Percentiles rank a stretch among this genome's conserved stretches.
phyloP scores from a whole-genome alignment of 140 eudicot genomes.

The Stevia rebaudiana region DNA sequence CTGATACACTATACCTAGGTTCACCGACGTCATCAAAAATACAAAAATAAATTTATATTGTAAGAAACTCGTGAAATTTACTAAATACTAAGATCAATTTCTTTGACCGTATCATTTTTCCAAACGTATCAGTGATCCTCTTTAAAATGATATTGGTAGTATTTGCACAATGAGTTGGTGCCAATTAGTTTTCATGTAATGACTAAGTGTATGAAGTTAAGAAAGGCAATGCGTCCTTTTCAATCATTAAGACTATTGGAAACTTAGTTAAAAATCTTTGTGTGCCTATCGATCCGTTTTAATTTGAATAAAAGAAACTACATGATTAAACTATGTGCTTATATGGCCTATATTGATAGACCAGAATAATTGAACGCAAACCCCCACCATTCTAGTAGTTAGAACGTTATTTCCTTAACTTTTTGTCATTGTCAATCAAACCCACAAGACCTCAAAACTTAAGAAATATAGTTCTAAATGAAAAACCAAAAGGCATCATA shows the following conservation, averaged over 20 bases:
- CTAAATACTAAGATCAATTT: no score
- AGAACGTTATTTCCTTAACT: conserved; percentile 20
- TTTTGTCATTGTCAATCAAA: conserved; percentile 35
- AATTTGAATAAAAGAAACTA: background rate
- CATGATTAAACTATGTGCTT: conserved; percentile 12
- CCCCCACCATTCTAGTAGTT: conserved; percentile 18
- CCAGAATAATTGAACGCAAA: conserved; percentile 1
- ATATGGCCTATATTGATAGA: background rate
- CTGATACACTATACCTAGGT: no score
- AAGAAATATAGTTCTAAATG: conserved; percentile 14
- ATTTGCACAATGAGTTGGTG: background rate
- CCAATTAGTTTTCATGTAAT: background rate
- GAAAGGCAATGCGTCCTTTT: background rate
- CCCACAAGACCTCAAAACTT: conserved; percentile 17
- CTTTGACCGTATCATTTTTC: background rate
- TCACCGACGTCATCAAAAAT: no score
- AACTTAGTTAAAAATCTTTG: background rate
- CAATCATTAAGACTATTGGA: background rate
- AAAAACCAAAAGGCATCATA: conserved; percentile 13
- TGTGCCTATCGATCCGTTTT: background rate
- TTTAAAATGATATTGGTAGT: background rate
- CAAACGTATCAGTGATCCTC: background rate
- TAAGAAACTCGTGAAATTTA: no score
- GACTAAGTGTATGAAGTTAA: background rate
- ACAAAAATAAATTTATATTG: no score